These are phyloP conservation scores for Mycena latifolia DNA, from an alignment of 768 basidiomycete genomes.

Conservation along the genomic window DNA sequence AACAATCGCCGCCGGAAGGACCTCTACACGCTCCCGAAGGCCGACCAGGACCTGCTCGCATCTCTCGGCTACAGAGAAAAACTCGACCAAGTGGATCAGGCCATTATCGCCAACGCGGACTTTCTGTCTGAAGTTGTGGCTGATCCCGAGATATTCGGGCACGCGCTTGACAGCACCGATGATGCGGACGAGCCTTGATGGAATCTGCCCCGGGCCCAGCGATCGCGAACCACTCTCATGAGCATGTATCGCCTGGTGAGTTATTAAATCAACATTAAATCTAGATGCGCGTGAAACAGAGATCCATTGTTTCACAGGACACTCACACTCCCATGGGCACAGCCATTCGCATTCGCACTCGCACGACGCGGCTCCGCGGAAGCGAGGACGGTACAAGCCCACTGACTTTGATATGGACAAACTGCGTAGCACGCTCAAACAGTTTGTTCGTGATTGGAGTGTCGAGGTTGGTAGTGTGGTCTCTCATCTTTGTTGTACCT, in stretches of 20 bases:
- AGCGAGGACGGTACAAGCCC: conserved; percentile 54
- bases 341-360: conserved; percentile 30
- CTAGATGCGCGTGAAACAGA: not conserved
- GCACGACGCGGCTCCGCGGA: conserved; percentile 37
- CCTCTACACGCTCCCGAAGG: conserved; percentile 73
- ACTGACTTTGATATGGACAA: conserved; percentile 91
- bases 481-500: not conserved
- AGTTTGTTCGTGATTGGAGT: conserved; percentile 95
- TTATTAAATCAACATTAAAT: not conserved
- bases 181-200: not conserved
- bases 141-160: conserved; percentile 86
- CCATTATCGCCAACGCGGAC: conserved; percentile 83
- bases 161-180: conserved; percentile 47
- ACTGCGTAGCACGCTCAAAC: conserved; percentile 90
- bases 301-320: conserved; percentile 12
- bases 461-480: conserved; percentile 69
- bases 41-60: conserved; percentile 78
- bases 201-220: not conserved
- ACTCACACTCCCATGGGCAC: conserved; percentile 28
- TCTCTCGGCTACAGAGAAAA: conserved; percentile 82
- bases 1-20: conserved; percentile 82
- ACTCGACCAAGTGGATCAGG: conserved; percentile 82
- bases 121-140: conserved; percentile 83
- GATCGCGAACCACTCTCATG: conserved; percentile 22
- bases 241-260: conserved; percentile 23